These are phyloP conservation scores for Tetragonia tetragonoides DNA, from an alignment of 148 eudicot genomes.

Conservation along the genomic window DNA sequence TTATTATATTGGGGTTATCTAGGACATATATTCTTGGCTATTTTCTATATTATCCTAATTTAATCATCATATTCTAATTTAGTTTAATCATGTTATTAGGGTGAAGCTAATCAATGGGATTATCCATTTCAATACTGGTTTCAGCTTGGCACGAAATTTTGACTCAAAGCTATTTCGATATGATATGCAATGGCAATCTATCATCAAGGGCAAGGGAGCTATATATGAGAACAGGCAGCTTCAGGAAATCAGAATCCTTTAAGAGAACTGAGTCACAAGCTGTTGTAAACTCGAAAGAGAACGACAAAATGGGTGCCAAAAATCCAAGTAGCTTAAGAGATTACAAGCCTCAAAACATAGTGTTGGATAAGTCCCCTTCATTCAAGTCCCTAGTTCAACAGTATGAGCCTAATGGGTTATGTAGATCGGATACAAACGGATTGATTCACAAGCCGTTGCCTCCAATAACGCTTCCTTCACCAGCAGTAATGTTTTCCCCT, in stretches of 20 bases:
- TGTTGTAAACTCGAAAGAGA: background rate
- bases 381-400: conserved; percentile 51
- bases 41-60: background rate
- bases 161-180: conserved; percentile 31
- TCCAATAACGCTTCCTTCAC: conserved; percentile 62
- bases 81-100: background rate
- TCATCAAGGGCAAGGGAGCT: conserved; percentile 32
- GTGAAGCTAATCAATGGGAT: conserved; percentile 32
- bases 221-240: conserved; percentile 41
- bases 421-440: conserved; percentile 33
- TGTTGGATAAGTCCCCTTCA: conserved; percentile 54
- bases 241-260: conserved; percentile 34
- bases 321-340: conserved; percentile 36
- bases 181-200: conserved; percentile 20
- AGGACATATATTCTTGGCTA: background rate
- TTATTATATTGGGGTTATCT: background rate
- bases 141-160: conserved; percentile 63
- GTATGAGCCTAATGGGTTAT: conserved; percentile 24
- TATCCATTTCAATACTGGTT: conserved; percentile 47
- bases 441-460: conserved; percentile 41
- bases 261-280: conserved; percentile 23
- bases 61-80: background rate
- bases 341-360: conserved; percentile 49
- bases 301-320: conserved; percentile 15
- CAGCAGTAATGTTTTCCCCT: conserved; percentile 62